Evolutionary conservation across 495 filamentous ascomycete species (phyloP), one percentile per base, ranked within the genome.

Genomic region (Achaetomiella virescens): DNA sequence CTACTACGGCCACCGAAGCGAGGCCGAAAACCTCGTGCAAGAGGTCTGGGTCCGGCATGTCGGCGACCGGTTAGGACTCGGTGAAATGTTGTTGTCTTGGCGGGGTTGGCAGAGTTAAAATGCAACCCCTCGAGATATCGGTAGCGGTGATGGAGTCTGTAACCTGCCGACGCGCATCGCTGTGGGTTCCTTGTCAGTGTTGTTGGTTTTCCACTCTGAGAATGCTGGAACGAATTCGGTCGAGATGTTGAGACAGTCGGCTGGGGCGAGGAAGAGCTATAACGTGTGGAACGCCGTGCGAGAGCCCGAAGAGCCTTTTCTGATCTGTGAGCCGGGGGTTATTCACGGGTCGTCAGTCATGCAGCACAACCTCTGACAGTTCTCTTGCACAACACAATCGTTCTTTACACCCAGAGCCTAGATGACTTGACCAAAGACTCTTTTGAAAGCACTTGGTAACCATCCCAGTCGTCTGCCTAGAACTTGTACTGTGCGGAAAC

Each of bases 11-110:
- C 17, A 38, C 42, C 24, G 52, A 36, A 9, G 40, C 33, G 41
- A 43, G 33, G 5, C 59, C 46, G n/a, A 52, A 22, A 14, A 58
- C 8, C 22, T 40, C 43, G 20, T 57, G 25, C n/a, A 55, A 17
- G 41, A 53, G 29, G 6, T 57, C 46, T 64, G 38, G 14, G 52
- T 50, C 29, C 27, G 42, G 41, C 48, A 66, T 61, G 10, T 44
- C 17, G 37, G 31, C 29, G 29, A 15, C 38, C 21, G 27, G 21
- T 4, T 12, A 44, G 2, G 37, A 20, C 6, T 40, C 15, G 8
- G 24, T 12, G 20, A 18, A 21, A 36, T 24, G 43, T 11, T 29
- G 21, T 42, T 10, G 36, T 45, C 42, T 43, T n/a, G 57, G 51
- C 27, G 29, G 25, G 21, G 46, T 22, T 21, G 51, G 45, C 14